Base-by-base conservation (phyloP, 768 basidiomycete species). In the Lepiota venenata region DNA sequence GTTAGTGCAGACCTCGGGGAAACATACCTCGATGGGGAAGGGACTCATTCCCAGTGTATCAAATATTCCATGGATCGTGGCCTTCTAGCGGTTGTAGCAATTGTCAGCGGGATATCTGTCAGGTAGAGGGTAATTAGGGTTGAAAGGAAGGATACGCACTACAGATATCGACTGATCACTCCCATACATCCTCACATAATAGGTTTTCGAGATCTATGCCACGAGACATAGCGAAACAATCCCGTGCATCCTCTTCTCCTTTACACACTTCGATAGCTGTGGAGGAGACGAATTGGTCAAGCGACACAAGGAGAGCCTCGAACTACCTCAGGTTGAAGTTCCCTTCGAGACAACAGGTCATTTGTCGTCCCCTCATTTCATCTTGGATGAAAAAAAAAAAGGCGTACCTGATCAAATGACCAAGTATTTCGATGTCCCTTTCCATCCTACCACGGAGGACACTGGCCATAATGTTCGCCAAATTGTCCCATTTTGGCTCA, bases 31-130 rank as follows among this genome's bases (percentile, higher is more conserved):
- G 10, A 78, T 76, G 2, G 88, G 84, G 57, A 88, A 87, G 1
- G 83, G 79, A 2, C 80, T 74, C 5, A 69, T 63, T 4, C 87
- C 85, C 0, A n/a, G 84, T 89, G 54, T 84, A 88, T 87, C 87
- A 91, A 8, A 89, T 66, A 52, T 86, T 82, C 82, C 85, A 90
- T 25, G 91, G 67, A 12, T 69, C 66, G 2, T 67, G 56, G 4
- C 77, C 74, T 51, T 87, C 85, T 0, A 83, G 71, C 2, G 78
- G 72, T 12, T 87, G 58, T 10, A 46, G 14, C n/a, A 56, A 41
- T 36, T 56, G 37, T 38, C 47, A 38, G 50, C 29, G 22, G n/a
- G 35, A 38, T 22, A 36, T 37, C 36, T 42, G 37, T 27, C 22
- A 35, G 50, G 46, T 27, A 4, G 47, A 18, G 7, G 16, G 52